Percentiles rank a stretch among this genome's conserved stretches.
phyloP scores from a whole-genome alignment of 2,329 filamentous ascomycete species.

The Scedosporium apiospermum region DNA sequence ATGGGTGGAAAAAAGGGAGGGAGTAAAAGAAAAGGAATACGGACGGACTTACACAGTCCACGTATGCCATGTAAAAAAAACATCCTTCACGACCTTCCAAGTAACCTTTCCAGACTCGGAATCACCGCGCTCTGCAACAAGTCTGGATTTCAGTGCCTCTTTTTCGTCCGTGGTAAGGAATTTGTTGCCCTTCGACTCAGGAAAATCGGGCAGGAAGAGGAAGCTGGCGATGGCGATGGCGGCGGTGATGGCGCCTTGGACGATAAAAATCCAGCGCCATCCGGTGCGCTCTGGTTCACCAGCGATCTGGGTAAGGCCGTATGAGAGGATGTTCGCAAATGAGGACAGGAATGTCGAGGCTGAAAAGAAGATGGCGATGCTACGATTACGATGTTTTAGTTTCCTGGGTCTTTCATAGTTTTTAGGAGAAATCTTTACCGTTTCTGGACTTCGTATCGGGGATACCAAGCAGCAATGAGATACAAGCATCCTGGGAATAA shows the following conservation, averaged over 20 bases:
- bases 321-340: not conserved
- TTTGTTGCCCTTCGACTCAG: conserved; percentile 6
- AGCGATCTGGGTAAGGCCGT: not conserved
- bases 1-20: too few relatives aligned
- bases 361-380: not conserved
- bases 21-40: not conserved
- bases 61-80: not conserved
- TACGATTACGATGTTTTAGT: not conserved
- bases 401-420: not conserved
- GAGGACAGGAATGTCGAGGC: not conserved
- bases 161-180: not conserved
- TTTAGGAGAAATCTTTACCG: not conserved
- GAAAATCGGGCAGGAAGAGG: conserved; percentile 28
- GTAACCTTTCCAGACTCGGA: not conserved
- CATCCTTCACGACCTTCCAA: not conserved
- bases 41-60: not conserved
- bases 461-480: not conserved
- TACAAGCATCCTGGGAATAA: not conserved
- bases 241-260: conserved; percentile 45
- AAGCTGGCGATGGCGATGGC: conserved; percentile 22
- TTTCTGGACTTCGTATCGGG: not conserved
- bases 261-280: conserved; percentile 62
- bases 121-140: not conserved
- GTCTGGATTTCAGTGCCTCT: not conserved
- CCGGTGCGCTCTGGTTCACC: conserved; percentile 25